phyloP scores from a whole-genome alignment of 2,329 filamentous ascomycete species.

The Venturia aucupariae region DNA sequence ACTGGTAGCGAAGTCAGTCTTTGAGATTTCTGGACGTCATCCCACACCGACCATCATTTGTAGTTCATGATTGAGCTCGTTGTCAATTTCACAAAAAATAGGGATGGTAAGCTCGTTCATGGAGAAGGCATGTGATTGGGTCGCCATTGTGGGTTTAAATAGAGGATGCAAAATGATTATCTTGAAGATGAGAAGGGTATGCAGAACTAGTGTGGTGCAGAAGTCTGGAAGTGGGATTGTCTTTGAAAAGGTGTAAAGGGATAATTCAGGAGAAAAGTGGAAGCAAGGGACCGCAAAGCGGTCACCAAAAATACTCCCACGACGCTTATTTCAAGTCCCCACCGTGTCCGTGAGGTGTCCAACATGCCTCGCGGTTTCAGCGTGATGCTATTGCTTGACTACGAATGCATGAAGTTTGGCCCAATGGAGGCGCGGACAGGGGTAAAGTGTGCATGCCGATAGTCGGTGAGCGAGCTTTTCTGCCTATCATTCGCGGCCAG shows the following conservation, averaged over 20 bases:
- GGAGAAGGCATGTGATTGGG: neutral
- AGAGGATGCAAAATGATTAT: neutral
- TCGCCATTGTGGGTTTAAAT: neutral
- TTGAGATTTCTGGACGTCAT: too few species aligned
- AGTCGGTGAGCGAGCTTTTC: neutral
- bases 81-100: conserved; percentile 5
- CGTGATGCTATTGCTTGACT: neutral
- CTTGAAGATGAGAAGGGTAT: neutral
- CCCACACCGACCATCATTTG: conserved; percentile 1
- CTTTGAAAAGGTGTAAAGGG: neutral
- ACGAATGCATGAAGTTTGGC: neutral
- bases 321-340: neutral
- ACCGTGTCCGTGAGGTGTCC: neutral
- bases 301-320: conserved; percentile 2
- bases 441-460: conserved; percentile 1
- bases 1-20: neutral
- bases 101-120: conserved; percentile 1
- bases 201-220: neutral
- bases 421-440: neutral
- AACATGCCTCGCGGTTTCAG: neutral
- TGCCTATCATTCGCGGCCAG: conserved; percentile 4
- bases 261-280: neutral
- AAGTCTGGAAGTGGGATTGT: neutral
- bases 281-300: neutral
- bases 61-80: conserved; percentile 4